phyloP scores from a whole-genome alignment of 2,329 filamentous ascomycete species.

The Colletotrichum chlorophyti region DNA sequence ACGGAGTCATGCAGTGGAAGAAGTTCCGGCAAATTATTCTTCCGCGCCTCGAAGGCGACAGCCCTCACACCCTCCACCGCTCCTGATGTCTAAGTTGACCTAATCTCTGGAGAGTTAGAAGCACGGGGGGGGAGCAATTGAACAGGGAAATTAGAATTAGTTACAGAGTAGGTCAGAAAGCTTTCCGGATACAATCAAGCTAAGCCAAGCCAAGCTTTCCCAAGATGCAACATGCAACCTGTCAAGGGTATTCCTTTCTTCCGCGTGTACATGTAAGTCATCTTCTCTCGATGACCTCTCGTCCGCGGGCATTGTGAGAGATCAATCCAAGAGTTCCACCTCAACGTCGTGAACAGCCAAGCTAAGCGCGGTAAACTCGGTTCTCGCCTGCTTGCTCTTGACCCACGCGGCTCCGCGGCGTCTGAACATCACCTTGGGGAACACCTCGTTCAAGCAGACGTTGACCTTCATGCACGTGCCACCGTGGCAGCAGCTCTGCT shows the following conservation, averaged over 20 bases:
- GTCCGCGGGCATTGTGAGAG: too few relatives aligned
- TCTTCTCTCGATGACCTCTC: background rate
- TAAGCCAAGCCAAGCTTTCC: too few relatives aligned
- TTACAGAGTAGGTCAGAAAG: too few relatives aligned
- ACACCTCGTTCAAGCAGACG: slow-evolving; percentile 9
- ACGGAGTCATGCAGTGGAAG: slow-evolving; percentile 2
- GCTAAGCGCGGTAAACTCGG: slow-evolving; percentile 6
- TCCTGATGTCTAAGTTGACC: background rate
- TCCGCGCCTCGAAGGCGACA: background rate
- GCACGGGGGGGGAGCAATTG: too few relatives aligned
- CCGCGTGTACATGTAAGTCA: background rate
- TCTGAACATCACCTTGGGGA: slow-evolving; percentile 21
- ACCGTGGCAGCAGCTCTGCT: slow-evolving; percentile 21
- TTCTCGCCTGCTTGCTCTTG: background rate
- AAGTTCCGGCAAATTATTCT: background rate
- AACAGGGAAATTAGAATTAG: too few relatives aligned
- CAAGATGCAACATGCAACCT: too few relatives aligned
- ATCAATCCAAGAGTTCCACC: background rate
- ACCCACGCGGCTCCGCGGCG: slow-evolving; percentile 11
- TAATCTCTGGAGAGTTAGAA: too few relatives aligned
- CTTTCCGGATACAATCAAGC: too few relatives aligned
- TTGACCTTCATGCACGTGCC: slow-evolving; percentile 23
- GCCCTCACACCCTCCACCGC: background rate
- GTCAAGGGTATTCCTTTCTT: background rate
- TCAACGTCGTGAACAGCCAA: slow-evolving; percentile 5